Evolutionary conservation across 352 stramenopile species (phyloP), one percentile per base, ranked within the genome.

Genomic region (Phytophthora pluvialis): DNA sequence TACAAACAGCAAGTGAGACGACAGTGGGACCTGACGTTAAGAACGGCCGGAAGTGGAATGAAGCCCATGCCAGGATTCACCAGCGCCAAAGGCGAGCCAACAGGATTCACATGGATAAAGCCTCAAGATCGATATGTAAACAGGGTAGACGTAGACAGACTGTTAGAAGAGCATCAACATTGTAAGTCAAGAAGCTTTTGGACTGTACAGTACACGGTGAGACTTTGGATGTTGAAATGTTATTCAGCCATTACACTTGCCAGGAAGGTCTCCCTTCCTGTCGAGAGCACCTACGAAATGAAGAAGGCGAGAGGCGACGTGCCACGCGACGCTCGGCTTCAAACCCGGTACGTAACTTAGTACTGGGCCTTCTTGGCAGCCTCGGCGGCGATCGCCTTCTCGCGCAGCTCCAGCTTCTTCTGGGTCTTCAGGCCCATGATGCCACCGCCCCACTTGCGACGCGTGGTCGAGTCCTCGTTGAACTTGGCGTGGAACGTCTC

Each of bases 341-440:
- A 39, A 54, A 26, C 33, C 55, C 36, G 26, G 46, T 43, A 65
- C 45, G 54, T 44, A 63, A 67, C 66, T 70, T 97, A 98, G 86
- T 97, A 98, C 83, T 98, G 89, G 59, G 94, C 85, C 87, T 99
- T 99, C 94, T 99, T 99, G 67, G 97, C 97, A 74, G 97, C 89
- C 81, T 99, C 98, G n/a, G 87, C 90, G 33, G 95, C 97, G 68
- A 99, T 74, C 60, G 93, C 97, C 88, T 98, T 99, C 67, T 97
- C 96, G 62, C 98, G 94, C 81, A 99, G 97, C 68, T 99, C 96
- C 50, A 99, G 88, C 90, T 99, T 99, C 80, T 97, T 97, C 85
- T 99, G 97, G 57, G 98, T 99, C 97, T 99, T 99, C 61, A 99
- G 88, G 79, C 98, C 98, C 97, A 99, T 99, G 80, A 99, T 98